phyloP scores from a whole-genome alignment of 768 basidiomycete genomes.

The Rhizopogon roseolus region DNA sequence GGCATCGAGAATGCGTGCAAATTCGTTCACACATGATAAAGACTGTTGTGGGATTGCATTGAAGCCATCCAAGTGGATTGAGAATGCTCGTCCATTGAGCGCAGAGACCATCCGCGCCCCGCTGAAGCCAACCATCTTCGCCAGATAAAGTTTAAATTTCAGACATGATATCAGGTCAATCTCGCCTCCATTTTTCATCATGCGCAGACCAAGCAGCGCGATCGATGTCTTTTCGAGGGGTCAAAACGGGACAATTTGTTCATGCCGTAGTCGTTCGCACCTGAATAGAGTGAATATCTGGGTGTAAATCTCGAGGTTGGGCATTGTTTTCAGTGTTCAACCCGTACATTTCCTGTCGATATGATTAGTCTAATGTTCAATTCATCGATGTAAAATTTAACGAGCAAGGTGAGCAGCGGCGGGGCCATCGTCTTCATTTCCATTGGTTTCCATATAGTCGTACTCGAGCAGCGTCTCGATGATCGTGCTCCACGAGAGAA shows the following conservation, averaged over 20 bases:
- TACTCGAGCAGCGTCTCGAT: slow-evolving; percentile 55
- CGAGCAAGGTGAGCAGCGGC: slow-evolving; percentile 39
- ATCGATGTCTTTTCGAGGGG: slow-evolving; percentile 41
- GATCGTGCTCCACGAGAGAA: slow-evolving; percentile 61
- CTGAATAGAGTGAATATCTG: slow-evolving; percentile 43
- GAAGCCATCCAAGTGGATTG: slow-evolving; percentile 50
- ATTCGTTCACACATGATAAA: slow-evolving; percentile 53
- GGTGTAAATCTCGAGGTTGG: slow-evolving; percentile 26
- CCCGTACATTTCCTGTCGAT: slow-evolving; percentile 40
- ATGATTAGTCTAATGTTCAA: neutral
- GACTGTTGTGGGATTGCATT: slow-evolving; percentile 36
- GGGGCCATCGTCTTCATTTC: slow-evolving; percentile 34
- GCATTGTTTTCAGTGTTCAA: slow-evolving; percentile 25
- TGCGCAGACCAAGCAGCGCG: slow-evolving; percentile 54
- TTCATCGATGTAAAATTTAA: neutral
- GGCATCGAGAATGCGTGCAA: slow-evolving; percentile 59
- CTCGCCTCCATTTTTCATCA: slow-evolving; percentile 60
- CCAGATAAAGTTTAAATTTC: slow-evolving; percentile 50
- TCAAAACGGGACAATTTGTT: neutral
- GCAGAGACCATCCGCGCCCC: slow-evolving; percentile 43
- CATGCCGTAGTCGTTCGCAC: slow-evolving; percentile 23
- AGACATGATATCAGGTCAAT: slow-evolving; percentile 49
- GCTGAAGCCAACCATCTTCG: slow-evolving; percentile 51
- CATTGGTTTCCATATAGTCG: slow-evolving; percentile 37
- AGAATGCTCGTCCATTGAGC: slow-evolving; percentile 42